Evolutionary conservation across 1,284 basidiomycete genomes (phyloP).

Genomic region (Rhodotorula glutinis): DNA sequence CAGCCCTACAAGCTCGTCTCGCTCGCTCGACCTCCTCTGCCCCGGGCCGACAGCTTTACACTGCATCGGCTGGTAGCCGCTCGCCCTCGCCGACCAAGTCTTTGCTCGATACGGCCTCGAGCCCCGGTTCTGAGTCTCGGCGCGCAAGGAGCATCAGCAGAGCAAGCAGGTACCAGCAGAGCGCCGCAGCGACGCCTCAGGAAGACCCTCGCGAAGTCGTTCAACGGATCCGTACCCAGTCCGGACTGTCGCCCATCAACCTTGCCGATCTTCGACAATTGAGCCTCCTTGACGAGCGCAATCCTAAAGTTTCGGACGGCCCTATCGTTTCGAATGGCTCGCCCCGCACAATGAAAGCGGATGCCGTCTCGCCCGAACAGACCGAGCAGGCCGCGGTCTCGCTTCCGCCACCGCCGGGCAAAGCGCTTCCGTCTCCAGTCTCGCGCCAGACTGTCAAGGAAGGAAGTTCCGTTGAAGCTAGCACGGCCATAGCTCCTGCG

Average conservation of each 20-base stretch:
- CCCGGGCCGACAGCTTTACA: background rate
- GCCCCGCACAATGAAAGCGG: too few relatives aligned
- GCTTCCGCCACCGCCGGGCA: background rate
- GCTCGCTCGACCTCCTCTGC: background rate
- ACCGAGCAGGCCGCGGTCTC: background rate
- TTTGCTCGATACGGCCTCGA: background rate
- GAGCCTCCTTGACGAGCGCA: too few relatives aligned
- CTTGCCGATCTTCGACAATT: slow-evolving; percentile 1
- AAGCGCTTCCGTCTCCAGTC: background rate
- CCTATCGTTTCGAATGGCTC: too few relatives aligned
- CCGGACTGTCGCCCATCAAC: background rate
- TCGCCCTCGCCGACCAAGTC: slow-evolving; percentile 17
- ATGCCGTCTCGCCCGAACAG: background rate
- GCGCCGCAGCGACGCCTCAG: background rate
- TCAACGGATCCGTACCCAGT: background rate
- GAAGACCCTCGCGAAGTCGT: slow-evolving; percentile 11
- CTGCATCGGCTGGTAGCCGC: background rate
- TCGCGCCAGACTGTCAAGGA: too few relatives aligned
- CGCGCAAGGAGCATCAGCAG: slow-evolving; percentile 19
- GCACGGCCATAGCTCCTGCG: too few relatives aligned
- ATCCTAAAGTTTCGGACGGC: too few relatives aligned
- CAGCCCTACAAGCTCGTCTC: slow-evolving; percentile 28
- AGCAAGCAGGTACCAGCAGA: slow-evolving; percentile 1
- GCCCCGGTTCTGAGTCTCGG: slow-evolving; percentile 2
- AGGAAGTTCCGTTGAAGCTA: too few relatives aligned